These are phyloP conservation scores for Ogataea zsoltii DNA, from an alignment of 805 yeast species.

Conservation along the genomic window DNA sequence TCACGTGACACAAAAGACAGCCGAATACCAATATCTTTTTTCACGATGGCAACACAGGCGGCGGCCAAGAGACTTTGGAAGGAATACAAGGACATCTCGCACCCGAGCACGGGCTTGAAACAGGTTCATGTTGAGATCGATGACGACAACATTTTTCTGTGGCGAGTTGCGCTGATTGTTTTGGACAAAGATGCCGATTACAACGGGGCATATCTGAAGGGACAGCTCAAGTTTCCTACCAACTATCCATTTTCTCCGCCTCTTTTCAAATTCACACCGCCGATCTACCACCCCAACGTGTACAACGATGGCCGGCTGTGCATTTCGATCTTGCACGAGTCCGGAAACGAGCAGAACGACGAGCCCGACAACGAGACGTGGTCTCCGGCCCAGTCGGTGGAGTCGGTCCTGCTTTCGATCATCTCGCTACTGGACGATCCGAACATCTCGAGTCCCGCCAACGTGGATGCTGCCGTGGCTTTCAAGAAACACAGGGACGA, in stretches of 20 bases:
- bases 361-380: conserved; percentile 94
- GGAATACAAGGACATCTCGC: conserved; percentile 91
- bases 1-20: neutral
- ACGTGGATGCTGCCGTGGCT: conserved; percentile 95
- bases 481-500: conserved; percentile 82
- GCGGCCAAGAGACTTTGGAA: conserved; percentile 81
- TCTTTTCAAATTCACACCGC: conserved; percentile 87
- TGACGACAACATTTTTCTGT: conserved; percentile 57
- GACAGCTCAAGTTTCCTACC: conserved; percentile 87
- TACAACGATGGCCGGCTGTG: conserved; percentile 93
- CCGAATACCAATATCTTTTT: neutral
- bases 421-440: conserved; percentile 93
- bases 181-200: conserved; percentile 86
- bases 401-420: conserved; percentile 87
- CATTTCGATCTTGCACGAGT: conserved; percentile 88
- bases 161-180: conserved; percentile 93
- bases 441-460: conserved; percentile 91
- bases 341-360: conserved; percentile 84
- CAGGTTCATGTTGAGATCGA: conserved; percentile 44
- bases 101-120: conserved; percentile 70
- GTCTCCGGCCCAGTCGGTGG: conserved; percentile 94
- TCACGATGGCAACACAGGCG: conserved; percentile 39
- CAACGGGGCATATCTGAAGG: conserved; percentile 93
- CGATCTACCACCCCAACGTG: conserved; percentile 95
- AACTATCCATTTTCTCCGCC: conserved; percentile 96